phyloP scores from a whole-genome alignment of 106 monocot species.

The Acanthochlamys bracteata region DNA sequence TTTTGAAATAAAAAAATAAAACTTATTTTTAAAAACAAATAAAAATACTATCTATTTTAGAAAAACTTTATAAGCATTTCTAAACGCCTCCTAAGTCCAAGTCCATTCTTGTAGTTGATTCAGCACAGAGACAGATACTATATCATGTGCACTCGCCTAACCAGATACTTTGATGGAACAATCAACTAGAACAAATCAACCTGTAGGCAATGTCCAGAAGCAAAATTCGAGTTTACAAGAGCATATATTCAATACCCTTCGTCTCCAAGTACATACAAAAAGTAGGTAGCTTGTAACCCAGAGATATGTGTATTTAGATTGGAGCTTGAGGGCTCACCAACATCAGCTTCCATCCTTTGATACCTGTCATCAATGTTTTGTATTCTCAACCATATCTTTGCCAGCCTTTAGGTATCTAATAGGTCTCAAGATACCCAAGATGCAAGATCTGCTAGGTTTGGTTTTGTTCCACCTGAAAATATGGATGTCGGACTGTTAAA shows the following conservation, averaged over 20 bases:
- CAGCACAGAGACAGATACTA: too few relatives aligned
- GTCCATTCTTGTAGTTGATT: too few relatives aligned
- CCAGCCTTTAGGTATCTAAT: slow-evolving; percentile 75
- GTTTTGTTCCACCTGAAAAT: slow-evolving; percentile 66
- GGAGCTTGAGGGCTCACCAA: slow-evolving; percentile 60
- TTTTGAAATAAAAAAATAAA: too few relatives aligned
- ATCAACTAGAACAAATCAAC: neutral
- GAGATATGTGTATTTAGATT: neutral
- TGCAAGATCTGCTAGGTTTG: slow-evolving; percentile 96
- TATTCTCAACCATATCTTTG: slow-evolving; percentile 86
- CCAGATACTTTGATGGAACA: neutral
- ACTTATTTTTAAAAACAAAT: too few relatives aligned
- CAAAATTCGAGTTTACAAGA: neutral
- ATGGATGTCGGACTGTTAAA: neutral
- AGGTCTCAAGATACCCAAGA: slow-evolving; percentile 85
- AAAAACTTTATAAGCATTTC: too few relatives aligned
- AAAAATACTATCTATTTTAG: too few relatives aligned
- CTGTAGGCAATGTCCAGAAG: neutral
- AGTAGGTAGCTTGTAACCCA: neutral
- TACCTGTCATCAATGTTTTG: slow-evolving; percentile 90
- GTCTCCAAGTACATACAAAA: neutral
- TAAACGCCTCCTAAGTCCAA: too few relatives aligned
- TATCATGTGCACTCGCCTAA: too few relatives aligned
- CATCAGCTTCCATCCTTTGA: slow-evolving; percentile 68
- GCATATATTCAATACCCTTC: neutral